Conservation (phyloP, 768 basidiomycete species). For the Collybiopsis luxurians region DNA sequence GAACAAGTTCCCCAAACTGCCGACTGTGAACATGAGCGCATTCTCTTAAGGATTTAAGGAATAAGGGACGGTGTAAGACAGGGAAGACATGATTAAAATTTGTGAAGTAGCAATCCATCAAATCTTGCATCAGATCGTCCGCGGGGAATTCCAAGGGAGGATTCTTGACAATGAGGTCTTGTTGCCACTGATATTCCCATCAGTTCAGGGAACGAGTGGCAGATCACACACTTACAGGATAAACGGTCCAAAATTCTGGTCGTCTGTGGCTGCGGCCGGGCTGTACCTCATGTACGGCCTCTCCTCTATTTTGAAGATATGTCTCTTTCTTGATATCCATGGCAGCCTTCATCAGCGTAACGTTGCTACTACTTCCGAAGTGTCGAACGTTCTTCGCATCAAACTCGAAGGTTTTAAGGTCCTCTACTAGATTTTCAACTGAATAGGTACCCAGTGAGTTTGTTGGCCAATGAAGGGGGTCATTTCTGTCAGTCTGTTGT, state of each 20-base stretch:
- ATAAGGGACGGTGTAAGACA: constrained; percentile 49
- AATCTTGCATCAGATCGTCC: constrained; percentile 29
- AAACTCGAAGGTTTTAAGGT: too few species aligned
- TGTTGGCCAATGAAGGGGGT: too few species aligned
- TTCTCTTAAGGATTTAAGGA: constrained; percentile 34
- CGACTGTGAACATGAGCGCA: constrained; percentile 34
- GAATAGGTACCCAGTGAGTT: too few species aligned
- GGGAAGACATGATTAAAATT: constrained; percentile 37
- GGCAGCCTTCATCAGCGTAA: constrained; percentile 28
- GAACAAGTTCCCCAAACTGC: constrained; percentile 40
- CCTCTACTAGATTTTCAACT: too few species aligned
- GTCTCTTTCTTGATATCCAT: not conserved
- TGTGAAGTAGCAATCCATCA: constrained; percentile 50
- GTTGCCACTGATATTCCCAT: constrained; percentile 12
- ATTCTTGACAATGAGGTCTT: constrained; percentile 3
- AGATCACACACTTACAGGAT: constrained; percentile 18
- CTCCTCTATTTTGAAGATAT: not conserved
- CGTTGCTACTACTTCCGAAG: constrained; percentile 33
- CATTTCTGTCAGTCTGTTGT: too few species aligned
- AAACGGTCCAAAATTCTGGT: constrained; percentile 20
- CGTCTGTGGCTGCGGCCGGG: constrained; percentile 3
- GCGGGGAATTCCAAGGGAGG: constrained; percentile 25
- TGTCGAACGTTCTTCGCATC: constrained; percentile 13
- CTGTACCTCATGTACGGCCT: too few species aligned
- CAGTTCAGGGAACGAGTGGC: too few species aligned